Evolutionary conservation across 2,329 filamentous ascomycete species (phyloP), one percentile per base, ranked within the genome.

Genomic region (Mycosphaerella arachidis): DNA sequence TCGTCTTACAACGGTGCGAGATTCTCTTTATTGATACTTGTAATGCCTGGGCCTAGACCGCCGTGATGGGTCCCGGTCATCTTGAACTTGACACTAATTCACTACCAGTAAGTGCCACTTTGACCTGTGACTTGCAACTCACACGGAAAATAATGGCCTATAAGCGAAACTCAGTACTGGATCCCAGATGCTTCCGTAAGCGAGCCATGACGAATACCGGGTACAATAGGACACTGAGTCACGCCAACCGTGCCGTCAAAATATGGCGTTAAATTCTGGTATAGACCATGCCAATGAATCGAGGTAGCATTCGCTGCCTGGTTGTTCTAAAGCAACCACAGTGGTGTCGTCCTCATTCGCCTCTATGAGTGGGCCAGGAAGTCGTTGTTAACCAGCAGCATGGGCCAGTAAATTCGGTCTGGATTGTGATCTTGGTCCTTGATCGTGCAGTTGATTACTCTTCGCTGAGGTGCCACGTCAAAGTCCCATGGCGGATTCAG

Each of bases 381-480:
- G 24, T 71, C 66, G 18, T 68, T 68, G 57, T 74, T 73, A 24
- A 70, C 68, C 27, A 77, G 65, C 12, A 76, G 72, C 75, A 78
- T 76, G 1, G 73, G 72, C 12, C 76, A 67, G 53, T 68, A 75
- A 13, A 78, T 68, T 9, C 75, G 86, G 66, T 89, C 84, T 0
- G 86, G 86, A 56, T 85, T 86, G 46, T 84, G 78, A 0, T 78
- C 75, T 33, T 81, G 81, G 61, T 88, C 83, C 9, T 75, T 70
- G 31, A 90, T 81, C 0, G 76, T 82, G 85, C 86, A 89, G 61
- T 80, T 74, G 67, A 85, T 86, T 63, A 83, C 79, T 65, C 86
- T 79, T 1, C 77, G 79, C 16, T 77, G 78, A 0, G 81, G 78
- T 3, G 77, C 65, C 0, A 82, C 79, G 18, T 75, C 50, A 61